phyloP scores from a whole-genome alignment of 495 filamentous ascomycete genomes.

The Thozetella sp. region DNA sequence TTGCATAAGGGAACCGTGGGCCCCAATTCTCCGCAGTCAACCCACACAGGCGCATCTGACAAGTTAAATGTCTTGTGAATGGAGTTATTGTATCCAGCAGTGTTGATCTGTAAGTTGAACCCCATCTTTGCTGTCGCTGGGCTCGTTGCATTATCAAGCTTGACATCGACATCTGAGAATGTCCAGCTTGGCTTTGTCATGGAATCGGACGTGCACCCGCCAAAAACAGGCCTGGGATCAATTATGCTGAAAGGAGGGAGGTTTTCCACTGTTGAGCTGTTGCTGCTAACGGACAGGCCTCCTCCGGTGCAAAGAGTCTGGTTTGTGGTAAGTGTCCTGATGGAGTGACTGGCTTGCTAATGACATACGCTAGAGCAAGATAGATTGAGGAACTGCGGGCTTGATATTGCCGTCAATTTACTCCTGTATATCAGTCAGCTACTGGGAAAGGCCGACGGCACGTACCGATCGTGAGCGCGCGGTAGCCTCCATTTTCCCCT shows the following conservation, averaged over 20 bases:
- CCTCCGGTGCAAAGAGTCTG: not conserved
- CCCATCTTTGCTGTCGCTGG: not conserved
- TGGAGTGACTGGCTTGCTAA: not conserved
- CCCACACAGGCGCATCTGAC: not conserved
- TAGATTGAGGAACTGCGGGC: not conserved
- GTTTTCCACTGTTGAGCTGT: not conserved
- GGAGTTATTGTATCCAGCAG: not conserved
- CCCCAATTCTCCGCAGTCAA: not conserved
- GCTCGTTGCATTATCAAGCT: not conserved
- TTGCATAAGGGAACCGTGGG: not conserved
- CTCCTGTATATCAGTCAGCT: not conserved
- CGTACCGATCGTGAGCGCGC: no score
- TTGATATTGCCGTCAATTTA: not conserved
- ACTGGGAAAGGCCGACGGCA: no score
- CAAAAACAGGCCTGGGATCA: not conserved
- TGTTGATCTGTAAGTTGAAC: not conserved
- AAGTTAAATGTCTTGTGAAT: not conserved
- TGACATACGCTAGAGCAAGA: not conserved
- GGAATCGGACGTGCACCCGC: not conserved
- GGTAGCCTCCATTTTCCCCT: no score
- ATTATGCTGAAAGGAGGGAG: not conserved
- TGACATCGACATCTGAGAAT: not conserved
- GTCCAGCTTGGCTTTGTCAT: not conserved
- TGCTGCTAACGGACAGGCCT: not conserved
- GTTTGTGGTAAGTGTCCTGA: not conserved